Base-by-base conservation (phyloP, 352 stramenopile species). In the Phytophthora colocasiae region DNA sequence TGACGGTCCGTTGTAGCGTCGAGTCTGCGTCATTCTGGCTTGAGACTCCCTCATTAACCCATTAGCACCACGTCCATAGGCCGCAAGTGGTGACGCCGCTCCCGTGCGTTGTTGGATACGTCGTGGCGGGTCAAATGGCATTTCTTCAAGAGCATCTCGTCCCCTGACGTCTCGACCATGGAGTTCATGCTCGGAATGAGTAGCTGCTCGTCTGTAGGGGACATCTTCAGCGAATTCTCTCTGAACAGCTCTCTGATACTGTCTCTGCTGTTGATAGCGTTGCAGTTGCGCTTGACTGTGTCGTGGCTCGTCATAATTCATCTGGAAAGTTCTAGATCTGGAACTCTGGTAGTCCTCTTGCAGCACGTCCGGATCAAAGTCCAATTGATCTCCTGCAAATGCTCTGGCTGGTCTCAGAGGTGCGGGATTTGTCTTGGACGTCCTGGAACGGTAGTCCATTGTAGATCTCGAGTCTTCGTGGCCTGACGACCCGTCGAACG, bases 31-130 rank as follows among this genome's bases (percentile, higher is more conserved):
- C 9, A 12, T 24, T 50, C 58, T 36, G 1, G 44, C 57, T n/a
- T 50, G 49, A 0, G 52, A 3, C 0, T 66, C 58, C 48, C 54
- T 43, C 48, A 54, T 52, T 4, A 56, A 14, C 17, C 54, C 58
- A 44, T 58, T 64, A 17, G 58, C 50, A 3, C 52, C 57, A 40
- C 69, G 40, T 19, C 66, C 39, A n/a, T 71, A 75, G 1, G 68
- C 40, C 9, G 45, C 29, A 27, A 71, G 68, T 1, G 68, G 39
- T 6, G 56, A 56, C 32, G 56, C 52, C 9, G 54, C 24, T 12
- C 49, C 34, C 17, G 75, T 41, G 9, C 76, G 80, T 11, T 78
- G 73, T 22, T 84, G 77, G 44, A 87, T 80, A 11, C 71, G 69
- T 17, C 61, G 51, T 22, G 70, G 58, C 9, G 58, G 58, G 11